phyloP scores from a whole-genome alignment of 192 early-diverging fungal species.

The Dispira simplex region DNA sequence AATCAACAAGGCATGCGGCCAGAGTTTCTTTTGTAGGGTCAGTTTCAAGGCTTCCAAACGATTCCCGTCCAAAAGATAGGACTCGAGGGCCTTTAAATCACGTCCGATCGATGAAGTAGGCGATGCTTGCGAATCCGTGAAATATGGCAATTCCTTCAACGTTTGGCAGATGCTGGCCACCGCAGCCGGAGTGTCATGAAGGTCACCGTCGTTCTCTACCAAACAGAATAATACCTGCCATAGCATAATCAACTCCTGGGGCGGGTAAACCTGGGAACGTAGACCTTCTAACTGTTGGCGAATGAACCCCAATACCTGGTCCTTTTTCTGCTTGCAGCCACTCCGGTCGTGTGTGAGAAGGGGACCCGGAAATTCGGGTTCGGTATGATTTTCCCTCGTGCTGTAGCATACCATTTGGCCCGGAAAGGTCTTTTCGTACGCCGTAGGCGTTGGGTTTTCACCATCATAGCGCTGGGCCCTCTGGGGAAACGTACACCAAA shows the following conservation, averaged over 20 bases:
- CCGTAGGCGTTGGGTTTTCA: background rate
- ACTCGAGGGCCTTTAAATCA: slow-evolving; percentile 21
- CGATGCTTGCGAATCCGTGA: background rate
- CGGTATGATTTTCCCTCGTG: background rate
- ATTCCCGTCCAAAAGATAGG: slow-evolving; percentile 22
- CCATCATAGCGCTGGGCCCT: background rate
- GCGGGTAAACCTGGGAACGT: background rate
- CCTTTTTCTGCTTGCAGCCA: slow-evolving; percentile 1
- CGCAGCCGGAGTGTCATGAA: background rate
- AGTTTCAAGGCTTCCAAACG: slow-evolving; percentile 23
- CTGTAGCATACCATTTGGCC: background rate
- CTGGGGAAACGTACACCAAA: slow-evolving; percentile 8
- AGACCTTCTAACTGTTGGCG: background rate
- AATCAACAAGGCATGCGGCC: slow-evolving; percentile 86
- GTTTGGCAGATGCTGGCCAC: background rate
- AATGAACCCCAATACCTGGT: background rate
- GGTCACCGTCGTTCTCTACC: background rate
- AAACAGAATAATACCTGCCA: background rate
- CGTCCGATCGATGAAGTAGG: background rate
- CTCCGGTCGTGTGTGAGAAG: background rate
- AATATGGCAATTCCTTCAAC: background rate
- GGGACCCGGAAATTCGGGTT: slow-evolving; percentile 2
- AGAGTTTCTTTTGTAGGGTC: slow-evolving; percentile 37
- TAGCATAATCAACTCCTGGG: background rate
- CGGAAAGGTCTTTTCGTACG: background rate